A percentile compares a stretch with the other conserved stretches of the same genome.
These are phyloP conservation scores for Kitagawia praeruptora DNA, from an alignment of 129 eudicot genomes.

Conservation along the genomic window DNA sequence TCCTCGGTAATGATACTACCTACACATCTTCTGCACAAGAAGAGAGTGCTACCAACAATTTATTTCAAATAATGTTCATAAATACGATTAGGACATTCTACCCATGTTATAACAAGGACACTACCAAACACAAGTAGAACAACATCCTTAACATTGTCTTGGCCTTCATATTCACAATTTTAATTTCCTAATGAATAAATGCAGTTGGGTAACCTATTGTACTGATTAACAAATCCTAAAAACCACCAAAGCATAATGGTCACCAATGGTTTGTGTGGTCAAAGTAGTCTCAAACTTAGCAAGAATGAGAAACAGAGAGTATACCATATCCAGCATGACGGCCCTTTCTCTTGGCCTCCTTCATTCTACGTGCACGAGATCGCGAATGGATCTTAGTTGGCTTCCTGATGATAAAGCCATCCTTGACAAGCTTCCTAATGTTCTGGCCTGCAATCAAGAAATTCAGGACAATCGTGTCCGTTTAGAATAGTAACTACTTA, in stretches of 20 bases:
- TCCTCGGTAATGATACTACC: no score
- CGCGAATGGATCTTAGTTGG: constrained; percentile 86
- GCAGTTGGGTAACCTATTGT: not conserved
- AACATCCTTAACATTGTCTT: not conserved
- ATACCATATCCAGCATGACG: constrained; percentile 95
- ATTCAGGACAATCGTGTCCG: constrained; percentile 18
- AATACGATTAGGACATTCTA: no score
- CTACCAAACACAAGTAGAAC: not conserved
- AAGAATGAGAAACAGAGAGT: not conserved
- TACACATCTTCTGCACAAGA: not conserved
- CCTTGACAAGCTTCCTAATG: constrained; percentile 76
- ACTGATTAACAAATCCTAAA: no score
- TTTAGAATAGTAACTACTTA: no score
- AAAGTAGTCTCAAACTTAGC: not conserved
- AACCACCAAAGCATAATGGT: not conserved
- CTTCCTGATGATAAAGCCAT: constrained; percentile 85
- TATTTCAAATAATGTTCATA: not conserved
- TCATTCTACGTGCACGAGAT: constrained; percentile 91
- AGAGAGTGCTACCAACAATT: not conserved
- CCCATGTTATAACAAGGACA: not conserved
- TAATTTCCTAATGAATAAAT: not conserved
- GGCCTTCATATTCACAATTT: not conserved
- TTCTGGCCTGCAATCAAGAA: constrained; percentile 51
- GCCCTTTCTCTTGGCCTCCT: constrained; percentile 86
- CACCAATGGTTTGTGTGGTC: not conserved